Percentiles rank a stretch among this genome's conserved stretches.
Evolutionary conservation across 176 grass and related monocot species (phyloP).

Genomic region (Pontederia paniculata): DNA sequence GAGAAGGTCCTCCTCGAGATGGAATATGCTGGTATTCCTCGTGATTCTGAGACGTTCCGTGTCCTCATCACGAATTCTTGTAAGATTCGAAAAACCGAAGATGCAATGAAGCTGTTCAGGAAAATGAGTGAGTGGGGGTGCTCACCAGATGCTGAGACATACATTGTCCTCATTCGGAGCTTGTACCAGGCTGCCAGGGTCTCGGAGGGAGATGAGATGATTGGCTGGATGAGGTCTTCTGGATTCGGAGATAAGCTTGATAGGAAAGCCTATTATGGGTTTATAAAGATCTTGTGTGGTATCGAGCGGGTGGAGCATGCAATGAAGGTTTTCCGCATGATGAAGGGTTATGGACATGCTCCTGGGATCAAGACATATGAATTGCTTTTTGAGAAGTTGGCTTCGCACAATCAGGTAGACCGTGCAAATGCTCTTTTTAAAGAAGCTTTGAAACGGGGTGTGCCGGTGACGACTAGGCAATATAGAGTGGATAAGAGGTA

Average conservation of each 20-base stretch:
- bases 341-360: slow-evolving; percentile 82
- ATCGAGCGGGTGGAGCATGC: slow-evolving; percentile 96
- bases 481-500: slow-evolving; percentile 61
- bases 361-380: slow-evolving; percentile 76
- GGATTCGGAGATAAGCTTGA: slow-evolving; percentile 77
- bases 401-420: slow-evolving; percentile 64
- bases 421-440: slow-evolving; percentile 75
- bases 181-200: slow-evolving; percentile 75
- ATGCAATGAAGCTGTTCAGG: slow-evolving; percentile 64
- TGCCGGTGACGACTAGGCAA: slow-evolving; percentile 34
- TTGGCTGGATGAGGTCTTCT: slow-evolving; percentile 69
- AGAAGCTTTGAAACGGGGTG: slow-evolving; percentile 58
- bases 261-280: slow-evolving; percentile 75
- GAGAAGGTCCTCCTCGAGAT: slow-evolving; percentile 85
- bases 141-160: slow-evolving; percentile 78
- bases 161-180: slow-evolving; percentile 61
- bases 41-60: slow-evolving; percentile 52
- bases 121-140: slow-evolving; percentile 82
- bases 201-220: slow-evolving; percentile 88
- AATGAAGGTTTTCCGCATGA: slow-evolving; percentile 85
- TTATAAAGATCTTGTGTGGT: slow-evolving; percentile 91
- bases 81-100: slow-evolving; percentile 83
- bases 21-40: slow-evolving; percentile 69
- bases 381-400: slow-evolving; percentile 69
- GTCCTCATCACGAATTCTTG: slow-evolving; percentile 74